Evolutionary conservation across 164 flowering plant species (phyloP).

Genomic region (Tetracentron sinense): DNA sequence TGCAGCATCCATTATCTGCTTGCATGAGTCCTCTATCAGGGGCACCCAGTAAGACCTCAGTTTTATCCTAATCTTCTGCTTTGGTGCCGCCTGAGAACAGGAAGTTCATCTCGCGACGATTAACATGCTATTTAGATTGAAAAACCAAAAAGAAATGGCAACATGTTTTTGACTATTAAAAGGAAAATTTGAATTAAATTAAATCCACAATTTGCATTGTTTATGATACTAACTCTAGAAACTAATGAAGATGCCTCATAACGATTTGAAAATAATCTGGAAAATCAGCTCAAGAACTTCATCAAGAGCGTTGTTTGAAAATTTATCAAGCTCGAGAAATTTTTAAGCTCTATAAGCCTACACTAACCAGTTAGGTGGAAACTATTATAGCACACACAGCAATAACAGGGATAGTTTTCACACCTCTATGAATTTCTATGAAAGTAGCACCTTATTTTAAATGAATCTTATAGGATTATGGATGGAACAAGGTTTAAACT

Average conservation of each 20-base stretch:
- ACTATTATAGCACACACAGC: not conserved
- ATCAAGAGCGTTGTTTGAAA: too few relatives aligned
- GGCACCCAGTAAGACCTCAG: constrained; percentile 87
- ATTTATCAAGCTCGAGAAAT: not conserved
- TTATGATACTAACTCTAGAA: too few relatives aligned
- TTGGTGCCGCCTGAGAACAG: constrained; percentile 67
- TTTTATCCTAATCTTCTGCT: constrained; percentile 91
- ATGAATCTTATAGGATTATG: not conserved
- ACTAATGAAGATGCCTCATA: too few relatives aligned
- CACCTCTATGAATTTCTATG: not conserved
- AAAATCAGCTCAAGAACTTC: not conserved
- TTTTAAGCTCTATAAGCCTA: not conserved
- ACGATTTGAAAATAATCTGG: not conserved
- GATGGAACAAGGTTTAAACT: not conserved
- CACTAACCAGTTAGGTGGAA: not conserved
- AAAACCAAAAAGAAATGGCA: not conserved
- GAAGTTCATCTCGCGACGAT: not conserved
- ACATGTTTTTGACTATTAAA: too few relatives aligned
- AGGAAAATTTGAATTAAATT: too few relatives aligned
- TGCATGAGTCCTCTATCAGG: constrained; percentile 56
- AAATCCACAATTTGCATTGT: too few relatives aligned
- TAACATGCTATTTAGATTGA: not conserved
- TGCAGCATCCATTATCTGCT: constrained; percentile 91
- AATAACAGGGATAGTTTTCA: not conserved
- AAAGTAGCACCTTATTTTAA: not conserved